These are phyloP conservation scores for Rhododendron mucronatum DNA, from an alignment of 148 eudicot species.

Conservation along the genomic window DNA sequence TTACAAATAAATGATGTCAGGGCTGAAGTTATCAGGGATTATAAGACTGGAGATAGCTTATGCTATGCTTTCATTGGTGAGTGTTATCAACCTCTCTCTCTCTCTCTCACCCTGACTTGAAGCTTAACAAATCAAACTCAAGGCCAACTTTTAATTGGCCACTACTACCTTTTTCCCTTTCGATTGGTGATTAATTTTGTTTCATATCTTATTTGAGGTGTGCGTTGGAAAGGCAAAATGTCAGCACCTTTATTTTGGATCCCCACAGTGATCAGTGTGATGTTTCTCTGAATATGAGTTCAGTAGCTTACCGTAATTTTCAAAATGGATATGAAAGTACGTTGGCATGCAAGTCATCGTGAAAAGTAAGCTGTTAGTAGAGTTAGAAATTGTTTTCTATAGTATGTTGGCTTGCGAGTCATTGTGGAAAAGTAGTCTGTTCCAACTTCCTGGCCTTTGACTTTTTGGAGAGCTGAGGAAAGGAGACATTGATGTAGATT, in stretches of 20 bases:
- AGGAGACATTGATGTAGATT: not conserved
- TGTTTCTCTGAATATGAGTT: not conserved
- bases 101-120: not conserved
- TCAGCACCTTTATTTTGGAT: not conserved
- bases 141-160: not conserved
- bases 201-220: not conserved
- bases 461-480: not conserved
- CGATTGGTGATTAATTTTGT: not conserved
- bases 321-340: not conserved
- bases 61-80: conserved; percentile 97
- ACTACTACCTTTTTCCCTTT: not conserved
- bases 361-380: not conserved
- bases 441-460: not conserved
- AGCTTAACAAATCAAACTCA: not conserved
- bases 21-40: conserved; percentile 90
- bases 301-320: not conserved
- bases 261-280: not conserved
- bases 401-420: not conserved
- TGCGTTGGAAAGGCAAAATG: not conserved
- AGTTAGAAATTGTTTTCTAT: not conserved
- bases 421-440: not conserved
- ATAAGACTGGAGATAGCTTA: conserved; percentile 87
- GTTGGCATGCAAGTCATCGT: not conserved
- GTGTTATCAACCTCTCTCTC: conserved; percentile 12
- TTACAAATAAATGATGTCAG: conserved; percentile 31